Percentiles rank a stretch among this genome's conserved stretches.
These are phyloP conservation scores for Laguncularia racemosa DNA, from an alignment of 345 rosid species.

Conservation along the genomic window DNA sequence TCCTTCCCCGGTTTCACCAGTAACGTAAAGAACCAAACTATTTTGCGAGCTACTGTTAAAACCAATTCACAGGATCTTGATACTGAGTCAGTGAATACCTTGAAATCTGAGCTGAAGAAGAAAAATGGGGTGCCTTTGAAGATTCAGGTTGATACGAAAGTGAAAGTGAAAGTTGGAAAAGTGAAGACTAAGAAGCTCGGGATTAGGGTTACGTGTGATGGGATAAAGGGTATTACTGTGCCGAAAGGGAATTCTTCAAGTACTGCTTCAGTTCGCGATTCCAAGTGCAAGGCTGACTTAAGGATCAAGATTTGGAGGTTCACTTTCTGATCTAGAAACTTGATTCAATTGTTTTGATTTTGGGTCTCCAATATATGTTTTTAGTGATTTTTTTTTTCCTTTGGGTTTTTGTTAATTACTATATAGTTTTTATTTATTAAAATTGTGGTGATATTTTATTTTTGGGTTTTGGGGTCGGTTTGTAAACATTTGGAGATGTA, in stretches of 20 bases:
- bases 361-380: conserved; percentile 1
- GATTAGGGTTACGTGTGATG: conserved; percentile 65
- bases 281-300: conserved; percentile 80
- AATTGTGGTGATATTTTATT: background rate
- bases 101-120: conserved; percentile 76
- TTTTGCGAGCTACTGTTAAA: conserved; percentile 44
- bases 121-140: conserved; percentile 35
- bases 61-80: conserved; percentile 52
- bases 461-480: conserved; percentile 6
- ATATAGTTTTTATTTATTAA: background rate
- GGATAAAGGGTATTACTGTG: conserved; percentile 40
- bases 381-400: background rate
- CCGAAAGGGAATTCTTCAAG: conserved; percentile 73
- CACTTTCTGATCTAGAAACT: conserved; percentile 31
- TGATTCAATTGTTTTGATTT: background rate
- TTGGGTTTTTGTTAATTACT: background rate
- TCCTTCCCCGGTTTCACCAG: conserved; percentile 52
- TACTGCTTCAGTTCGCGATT: conserved; percentile 35
- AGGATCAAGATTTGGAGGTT: conserved; percentile 89
- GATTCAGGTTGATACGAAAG: conserved; percentile 58
- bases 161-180: conserved; percentile 48
- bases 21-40: conserved; percentile 49
- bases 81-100: conserved; percentile 40
- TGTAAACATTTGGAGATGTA: conserved; percentile 8
- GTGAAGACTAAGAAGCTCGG: conserved; percentile 70